Conservation (phyloP, 805 yeast species). For the Torulaspora maleeae region DNA sequence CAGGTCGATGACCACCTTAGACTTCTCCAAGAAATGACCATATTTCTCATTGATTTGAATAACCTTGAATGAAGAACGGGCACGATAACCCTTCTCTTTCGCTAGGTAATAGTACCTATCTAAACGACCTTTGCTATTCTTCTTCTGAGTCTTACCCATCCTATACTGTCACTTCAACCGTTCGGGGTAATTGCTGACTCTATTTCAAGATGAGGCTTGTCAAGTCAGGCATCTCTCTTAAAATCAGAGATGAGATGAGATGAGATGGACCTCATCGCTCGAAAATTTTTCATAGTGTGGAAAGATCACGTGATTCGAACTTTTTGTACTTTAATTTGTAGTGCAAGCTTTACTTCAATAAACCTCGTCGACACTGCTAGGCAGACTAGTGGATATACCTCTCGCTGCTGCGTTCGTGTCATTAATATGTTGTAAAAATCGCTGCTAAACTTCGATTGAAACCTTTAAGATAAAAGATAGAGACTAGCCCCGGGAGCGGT, state of each 20-base stretch:
- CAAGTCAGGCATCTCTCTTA: neutral
- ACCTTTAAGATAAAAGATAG: too few relatives aligned
- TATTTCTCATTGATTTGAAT: slow-evolving; percentile 93
- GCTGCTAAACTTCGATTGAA: too few relatives aligned
- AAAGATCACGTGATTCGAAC: neutral
- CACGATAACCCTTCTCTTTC: slow-evolving; percentile 96
- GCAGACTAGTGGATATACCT: too few relatives aligned
- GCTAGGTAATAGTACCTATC: slow-evolving; percentile 96
- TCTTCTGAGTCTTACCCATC: slow-evolving; percentile 92
- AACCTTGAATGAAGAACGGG: slow-evolving; percentile 96
- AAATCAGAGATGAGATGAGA: slow-evolving; percentile 1
- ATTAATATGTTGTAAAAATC: too few relatives aligned
- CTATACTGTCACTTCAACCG: neutral
- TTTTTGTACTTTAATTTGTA: neutral
- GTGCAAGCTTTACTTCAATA: too few relatives aligned
- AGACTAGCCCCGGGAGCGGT: too few relatives aligned
- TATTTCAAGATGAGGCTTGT: neutral
- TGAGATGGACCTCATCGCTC: slow-evolving; percentile 12
- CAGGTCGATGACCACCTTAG: slow-evolving; percentile 92
- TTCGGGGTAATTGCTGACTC: neutral
- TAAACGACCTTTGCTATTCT: slow-evolving; percentile 97
- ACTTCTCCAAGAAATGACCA: slow-evolving; percentile 90
- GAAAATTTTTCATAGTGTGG: slow-evolving; percentile 5
- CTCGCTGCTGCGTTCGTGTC: too few relatives aligned
- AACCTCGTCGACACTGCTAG: too few relatives aligned